phyloP scores from a whole-genome alignment of 768 basidiomycete genomes.

The Mycena belliarum region DNA sequence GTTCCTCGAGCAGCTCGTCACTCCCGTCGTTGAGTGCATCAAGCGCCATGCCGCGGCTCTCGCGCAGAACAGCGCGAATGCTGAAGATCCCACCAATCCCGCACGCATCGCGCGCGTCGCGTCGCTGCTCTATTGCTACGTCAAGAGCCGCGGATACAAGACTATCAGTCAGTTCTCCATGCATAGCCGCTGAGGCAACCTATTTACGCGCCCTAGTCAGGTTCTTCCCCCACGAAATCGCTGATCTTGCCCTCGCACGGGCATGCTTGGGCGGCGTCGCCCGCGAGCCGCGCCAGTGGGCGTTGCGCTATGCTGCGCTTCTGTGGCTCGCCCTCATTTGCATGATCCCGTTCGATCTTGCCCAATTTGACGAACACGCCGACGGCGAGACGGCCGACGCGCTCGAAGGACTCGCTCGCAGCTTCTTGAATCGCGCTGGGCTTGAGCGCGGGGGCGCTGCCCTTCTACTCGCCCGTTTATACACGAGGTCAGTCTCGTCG shows the following conservation, averaged over 20 bases:
- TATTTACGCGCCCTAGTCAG: slow-evolving; percentile 55
- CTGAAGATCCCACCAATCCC: slow-evolving; percentile 28
- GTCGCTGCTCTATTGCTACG: slow-evolving; percentile 70
- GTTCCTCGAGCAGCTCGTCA: slow-evolving; percentile 74
- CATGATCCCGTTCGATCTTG: slow-evolving; percentile 90
- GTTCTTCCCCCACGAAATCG: slow-evolving; percentile 91
- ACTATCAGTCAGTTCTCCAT: slow-evolving; percentile 78
- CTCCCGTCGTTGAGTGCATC: slow-evolving; percentile 68
- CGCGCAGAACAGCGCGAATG: slow-evolving; percentile 40
- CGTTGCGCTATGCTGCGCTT: slow-evolving; percentile 78
- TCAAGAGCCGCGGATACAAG: slow-evolving; percentile 90
- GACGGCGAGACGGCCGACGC: slow-evolving; percentile 55
- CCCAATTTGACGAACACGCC: slow-evolving; percentile 73
- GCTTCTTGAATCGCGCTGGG: slow-evolving; percentile 65
- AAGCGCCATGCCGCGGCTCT: slow-evolving; percentile 38
- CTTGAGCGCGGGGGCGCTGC: slow-evolving; percentile 86
- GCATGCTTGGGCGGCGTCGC: slow-evolving; percentile 58
- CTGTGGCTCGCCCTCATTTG: slow-evolving; percentile 94
- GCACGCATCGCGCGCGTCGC: slow-evolving; percentile 55
- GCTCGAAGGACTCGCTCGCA: slow-evolving; percentile 61
- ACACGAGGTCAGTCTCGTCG: slow-evolving; percentile 61
- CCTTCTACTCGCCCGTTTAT: slow-evolving; percentile 77
- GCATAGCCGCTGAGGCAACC: too few relatives aligned
- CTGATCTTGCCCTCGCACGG: slow-evolving; percentile 76
- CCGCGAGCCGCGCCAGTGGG: slow-evolving; percentile 60